phyloP scores from a whole-genome alignment of 148 eudicot genomes.

The Heliamphora exappendiculata region DNA sequence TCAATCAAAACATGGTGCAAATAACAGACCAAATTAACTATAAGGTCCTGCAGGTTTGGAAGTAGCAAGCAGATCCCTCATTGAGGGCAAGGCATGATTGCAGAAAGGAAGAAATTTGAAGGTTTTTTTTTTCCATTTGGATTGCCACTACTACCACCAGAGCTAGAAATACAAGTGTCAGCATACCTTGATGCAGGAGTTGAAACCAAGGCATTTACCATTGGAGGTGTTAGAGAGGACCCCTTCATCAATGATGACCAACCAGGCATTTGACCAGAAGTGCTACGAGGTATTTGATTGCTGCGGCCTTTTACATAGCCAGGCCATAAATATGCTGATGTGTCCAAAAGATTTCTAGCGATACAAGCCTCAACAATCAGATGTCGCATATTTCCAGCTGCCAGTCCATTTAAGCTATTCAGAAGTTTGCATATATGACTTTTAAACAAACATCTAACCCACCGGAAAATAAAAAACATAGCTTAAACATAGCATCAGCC shows the following conservation, averaged over 20 bases:
- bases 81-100: neutral
- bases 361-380: conserved; percentile 88
- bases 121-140: neutral
- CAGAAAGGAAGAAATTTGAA: neutral
- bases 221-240: conserved; percentile 61
- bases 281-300: conserved; percentile 69
- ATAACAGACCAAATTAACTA: neutral
- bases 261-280: conserved; percentile 65
- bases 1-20: neutral
- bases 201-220: conserved; percentile 61
- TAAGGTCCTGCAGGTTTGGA: neutral
- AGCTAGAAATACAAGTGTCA: conserved; percentile 4
- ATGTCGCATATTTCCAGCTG: conserved; percentile 93
- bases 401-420: conserved; percentile 5
- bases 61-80: neutral
- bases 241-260: conserved; percentile 91
- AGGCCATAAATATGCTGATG: conserved; percentile 83
- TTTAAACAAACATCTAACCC: neutral
- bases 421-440: neutral
- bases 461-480: neutral
- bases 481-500: too few species aligned
- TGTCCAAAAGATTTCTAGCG: conserved; percentile 77
- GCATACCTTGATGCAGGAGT: conserved; percentile 92
- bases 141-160: neutral
- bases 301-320: conserved; percentile 82